Percentiles rank a stretch among this genome's conserved stretches.
phyloP scores from a whole-genome alignment of 2,329 filamentous ascomycete species.

The Talaromyces albobiverticillius region DNA sequence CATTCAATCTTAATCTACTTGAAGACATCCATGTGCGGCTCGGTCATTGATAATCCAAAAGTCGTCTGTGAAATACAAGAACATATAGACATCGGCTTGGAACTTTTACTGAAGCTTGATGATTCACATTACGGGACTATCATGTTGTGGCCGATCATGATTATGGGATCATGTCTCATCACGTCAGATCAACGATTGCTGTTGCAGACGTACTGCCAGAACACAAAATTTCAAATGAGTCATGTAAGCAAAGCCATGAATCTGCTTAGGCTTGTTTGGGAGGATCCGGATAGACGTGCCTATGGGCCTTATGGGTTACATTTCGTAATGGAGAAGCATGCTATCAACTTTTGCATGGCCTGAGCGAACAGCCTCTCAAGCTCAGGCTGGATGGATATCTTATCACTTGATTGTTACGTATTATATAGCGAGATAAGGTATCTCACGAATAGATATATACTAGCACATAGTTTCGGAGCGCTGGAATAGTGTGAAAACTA shows the following conservation, averaged over 20 bases:
- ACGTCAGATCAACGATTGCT: not conserved
- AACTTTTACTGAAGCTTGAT: not conserved
- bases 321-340: slow-evolving; percentile 1
- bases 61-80: not conserved
- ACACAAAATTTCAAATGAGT: not conserved
- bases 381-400: not conserved
- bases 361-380: not conserved
- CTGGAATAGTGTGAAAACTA: too few relatives aligned
- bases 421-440: not conserved
- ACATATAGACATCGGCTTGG: not conserved
- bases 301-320: slow-evolving; percentile 1
- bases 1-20: not conserved
- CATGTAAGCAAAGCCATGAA: not conserved
- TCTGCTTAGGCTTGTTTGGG: not conserved
- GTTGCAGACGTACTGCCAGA: not conserved
- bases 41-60: not conserved
- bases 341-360: not conserved
- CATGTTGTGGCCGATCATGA: not conserved
- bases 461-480: too few relatives aligned
- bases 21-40: not conserved
- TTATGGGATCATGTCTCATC: not conserved
- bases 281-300: not conserved
- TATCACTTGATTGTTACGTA: not conserved
- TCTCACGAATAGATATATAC: too few relatives aligned
- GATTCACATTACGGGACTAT: not conserved